A percentile compares a stretch with the other conserved stretches of the same genome.
These are phyloP conservation scores for Calonectria pauciramosa DNA, from an alignment of 2,329 filamentous ascomycete species.

Conservation along the genomic window DNA sequence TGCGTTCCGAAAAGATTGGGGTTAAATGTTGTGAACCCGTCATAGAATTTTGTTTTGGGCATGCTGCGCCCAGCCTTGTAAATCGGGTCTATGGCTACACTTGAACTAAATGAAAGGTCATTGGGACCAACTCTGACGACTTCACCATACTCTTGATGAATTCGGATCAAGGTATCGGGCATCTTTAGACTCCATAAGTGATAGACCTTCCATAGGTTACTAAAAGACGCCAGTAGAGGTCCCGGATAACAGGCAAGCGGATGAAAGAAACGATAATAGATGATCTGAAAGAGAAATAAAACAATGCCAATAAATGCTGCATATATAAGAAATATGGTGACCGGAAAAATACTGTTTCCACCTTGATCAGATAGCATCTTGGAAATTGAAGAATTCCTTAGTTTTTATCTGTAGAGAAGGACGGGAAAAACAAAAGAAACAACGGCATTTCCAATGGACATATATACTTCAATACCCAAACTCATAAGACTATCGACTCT, in stretches of 20 bases:
- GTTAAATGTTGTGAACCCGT: conserved; percentile 24
- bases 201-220: conserved; percentile 15
- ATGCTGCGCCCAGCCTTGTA: conserved; percentile 17
- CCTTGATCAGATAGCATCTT: background rate
- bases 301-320: background rate
- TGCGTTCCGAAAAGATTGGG: conserved; percentile 24
- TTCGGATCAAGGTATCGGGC: background rate
- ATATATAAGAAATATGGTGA: background rate
- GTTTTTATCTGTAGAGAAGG: background rate
- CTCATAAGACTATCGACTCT: too few species aligned
- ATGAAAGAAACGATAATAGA: conserved; percentile 14
- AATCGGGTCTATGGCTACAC: conserved; percentile 9
- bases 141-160: conserved; percentile 16
- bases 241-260: conserved; percentile 16
- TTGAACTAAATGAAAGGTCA: conserved; percentile 15
- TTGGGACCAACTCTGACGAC: conserved; percentile 17
- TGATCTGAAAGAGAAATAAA: background rate
- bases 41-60: conserved; percentile 23
- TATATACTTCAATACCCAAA: background rate
- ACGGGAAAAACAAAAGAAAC: background rate
- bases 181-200: conserved; percentile 20
- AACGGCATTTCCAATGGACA: background rate
- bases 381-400: background rate
- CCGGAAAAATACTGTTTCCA: background rate
- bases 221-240: conserved; percentile 4